Base-by-base conservation (phyloP, 768 basidiomycete genomes). In the Rhizopogon salebrosus region DNA sequence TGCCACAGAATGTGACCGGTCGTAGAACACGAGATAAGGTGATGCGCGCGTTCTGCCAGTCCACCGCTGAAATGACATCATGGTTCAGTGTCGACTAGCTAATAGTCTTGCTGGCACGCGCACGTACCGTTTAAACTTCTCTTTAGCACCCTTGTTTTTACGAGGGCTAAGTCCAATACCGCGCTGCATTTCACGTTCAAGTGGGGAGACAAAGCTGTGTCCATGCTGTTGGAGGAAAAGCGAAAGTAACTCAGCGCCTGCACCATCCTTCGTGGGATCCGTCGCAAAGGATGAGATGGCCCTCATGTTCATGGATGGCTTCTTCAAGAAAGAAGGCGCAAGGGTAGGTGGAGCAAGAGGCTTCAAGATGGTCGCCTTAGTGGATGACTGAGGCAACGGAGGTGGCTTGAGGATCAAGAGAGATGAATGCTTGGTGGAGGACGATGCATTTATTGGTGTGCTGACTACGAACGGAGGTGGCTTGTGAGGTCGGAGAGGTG, bases 131-230 rank as follows among this genome's bases (percentile, higher is more conserved):
- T 75, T 46, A 39, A 77, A 77, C 57, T 75, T 81, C 27, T 68
- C 71, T 61, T 74, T 76, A 14, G 69, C 71, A 43, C 70, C 72
- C 35, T 67, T 67, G 20, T 67, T 67, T 65, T 84, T 85, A 57
- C 80, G 74, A 0, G 84, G 84, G 64, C 83, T 86, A 49, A 82
- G 59, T 54, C 74, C 74, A 36, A 86, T 58, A 1, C 82, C 84
- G n/a, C 80, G 74, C 10, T 69, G 68, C 1, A 71, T 61, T 56
- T 78, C 72, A 2, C 61, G 62, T 41, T 74, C 71, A 14, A 66
- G 63, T 24, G 63, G 57, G 7, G 71, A 70, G 2, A 61, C 72
- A 64, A 57, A 76, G 49, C 43, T 70, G 53, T 62, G 62, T 0
- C 67, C 68, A 36, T 78, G 70, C 55, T 82, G 77, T 46, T 75